These are phyloP conservation scores for Tylopilus plumbeoviolaceoides DNA, from an alignment of 768 basidiomycete genomes.

Conservation along the genomic window DNA sequence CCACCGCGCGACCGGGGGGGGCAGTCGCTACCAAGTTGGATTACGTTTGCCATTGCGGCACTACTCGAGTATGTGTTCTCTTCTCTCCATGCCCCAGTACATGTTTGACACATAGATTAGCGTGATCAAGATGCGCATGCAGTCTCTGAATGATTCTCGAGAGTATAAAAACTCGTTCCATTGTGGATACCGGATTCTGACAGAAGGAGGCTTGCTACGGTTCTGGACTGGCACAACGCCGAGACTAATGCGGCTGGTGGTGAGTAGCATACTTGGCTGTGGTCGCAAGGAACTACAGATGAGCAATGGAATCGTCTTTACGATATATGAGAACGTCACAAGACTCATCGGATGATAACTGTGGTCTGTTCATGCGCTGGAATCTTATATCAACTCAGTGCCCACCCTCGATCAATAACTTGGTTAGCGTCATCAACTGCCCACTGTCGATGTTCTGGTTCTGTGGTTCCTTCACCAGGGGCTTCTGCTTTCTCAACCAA, in stretches of 20 bases:
- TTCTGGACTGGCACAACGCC: constrained; percentile 99
- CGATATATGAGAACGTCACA: constrained; percentile 83
- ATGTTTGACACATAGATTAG: constrained; percentile 36
- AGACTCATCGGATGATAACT: constrained; percentile 36
- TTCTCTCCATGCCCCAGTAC: neutral
- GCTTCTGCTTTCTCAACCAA: neutral
- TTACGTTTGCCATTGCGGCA: constrained; percentile 94
- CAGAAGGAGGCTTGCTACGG: constrained; percentile 85
- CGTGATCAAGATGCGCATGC: constrained; percentile 98
- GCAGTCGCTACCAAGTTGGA: constrained; percentile 74
- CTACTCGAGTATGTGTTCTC: constrained; percentile 62
- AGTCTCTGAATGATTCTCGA: constrained; percentile 74
- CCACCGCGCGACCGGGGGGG: constrained; percentile 78
- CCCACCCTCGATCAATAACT: constrained; percentile 10
- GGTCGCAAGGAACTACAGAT: constrained; percentile 44
- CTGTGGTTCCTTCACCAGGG: neutral
- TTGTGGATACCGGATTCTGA: constrained; percentile 91
- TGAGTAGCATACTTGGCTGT: constrained; percentile 35
- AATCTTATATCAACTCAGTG: neutral
- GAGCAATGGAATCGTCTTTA: constrained; percentile 91
- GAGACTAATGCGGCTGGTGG: constrained; percentile 76
- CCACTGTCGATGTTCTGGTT: constrained; percentile 20
- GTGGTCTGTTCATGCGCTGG: neutral
- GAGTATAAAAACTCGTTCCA: constrained; percentile 95
- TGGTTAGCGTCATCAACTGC: constrained; percentile 15